Evolutionary conservation across 2,329 filamentous ascomycete genomes (phyloP).

Genomic region (Ceratocystis harringtonii): DNA sequence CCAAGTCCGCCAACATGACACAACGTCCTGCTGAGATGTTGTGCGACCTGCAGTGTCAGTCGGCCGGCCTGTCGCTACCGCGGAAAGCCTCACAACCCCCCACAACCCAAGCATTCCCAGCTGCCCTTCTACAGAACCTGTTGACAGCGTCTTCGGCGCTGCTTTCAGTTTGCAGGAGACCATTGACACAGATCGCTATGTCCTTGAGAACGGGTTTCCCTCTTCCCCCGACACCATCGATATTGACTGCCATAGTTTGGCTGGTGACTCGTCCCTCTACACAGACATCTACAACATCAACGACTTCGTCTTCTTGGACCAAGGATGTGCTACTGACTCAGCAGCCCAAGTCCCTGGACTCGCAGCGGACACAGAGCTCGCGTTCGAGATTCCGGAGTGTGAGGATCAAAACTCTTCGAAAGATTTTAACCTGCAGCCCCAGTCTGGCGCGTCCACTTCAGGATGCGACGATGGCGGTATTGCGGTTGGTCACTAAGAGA

Average conservation of each 20-base stretch:
- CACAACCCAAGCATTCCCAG: conserved; percentile 4
- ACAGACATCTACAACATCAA: conserved; percentile 36
- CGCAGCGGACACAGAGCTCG: conserved; percentile 38
- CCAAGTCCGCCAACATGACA: conserved; percentile 71
- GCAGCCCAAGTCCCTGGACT: conserved; percentile 34
- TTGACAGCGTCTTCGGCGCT: conserved; percentile 53
- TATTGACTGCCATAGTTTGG: conserved; percentile 54
- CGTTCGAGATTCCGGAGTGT: conserved; percentile 40
- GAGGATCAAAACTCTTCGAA: conserved; percentile 46
- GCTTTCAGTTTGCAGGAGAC: conserved; percentile 52
- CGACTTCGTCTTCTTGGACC: conserved; percentile 39
- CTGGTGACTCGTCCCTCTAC: conserved; percentile 41
- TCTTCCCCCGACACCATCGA: conserved; percentile 53
- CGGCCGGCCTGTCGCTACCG: conserved; percentile 45
- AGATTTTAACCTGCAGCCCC: conserved; percentile 59
- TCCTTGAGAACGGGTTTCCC: conserved; percentile 63
- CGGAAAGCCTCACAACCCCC: conserved; percentile 2
- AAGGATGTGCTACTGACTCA: conserved; percentile 31
- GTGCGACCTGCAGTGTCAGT: conserved; percentile 99
- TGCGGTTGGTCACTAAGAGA: conserved; percentile 55
- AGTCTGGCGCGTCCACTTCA: conserved; percentile 55
- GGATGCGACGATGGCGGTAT: conserved; percentile 60
- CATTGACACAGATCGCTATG: conserved; percentile 58
- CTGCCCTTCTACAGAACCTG: conserved; percentile 42
- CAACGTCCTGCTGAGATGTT: conserved; percentile 99